A percentile compares a stretch with the other conserved stretches of the same genome.
Evolutionary conservation across 2,329 filamentous ascomycete species (phyloP).

Genomic region (Bipolaris bicolor): DNA sequence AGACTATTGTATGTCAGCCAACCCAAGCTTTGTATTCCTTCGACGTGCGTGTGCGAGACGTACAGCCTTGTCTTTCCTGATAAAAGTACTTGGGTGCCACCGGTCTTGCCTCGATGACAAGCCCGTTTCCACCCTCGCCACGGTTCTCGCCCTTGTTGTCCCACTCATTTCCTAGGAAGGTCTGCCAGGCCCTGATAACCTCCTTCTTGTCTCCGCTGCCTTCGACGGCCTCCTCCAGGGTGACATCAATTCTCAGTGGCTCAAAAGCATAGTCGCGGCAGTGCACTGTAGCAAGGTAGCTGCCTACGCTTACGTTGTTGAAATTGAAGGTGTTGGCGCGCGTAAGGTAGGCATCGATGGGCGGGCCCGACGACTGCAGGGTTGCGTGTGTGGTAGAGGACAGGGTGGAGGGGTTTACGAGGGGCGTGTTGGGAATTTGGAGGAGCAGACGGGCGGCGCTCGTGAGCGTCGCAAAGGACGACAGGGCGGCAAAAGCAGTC

Average conservation of each 20-base stretch:
- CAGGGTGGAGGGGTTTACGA: conserved; percentile 55
- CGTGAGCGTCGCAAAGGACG: conserved; percentile 51
- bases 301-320: conserved; percentile 70
- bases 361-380: conserved; percentile 63
- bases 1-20: conserved; percentile 61
- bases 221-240: conserved; percentile 34
- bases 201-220: conserved; percentile 40
- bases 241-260: conserved; percentile 79
- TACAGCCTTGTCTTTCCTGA: conserved; percentile 75
- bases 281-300: conserved; percentile 83
- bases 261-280: conserved; percentile 76
- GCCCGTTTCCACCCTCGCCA: conserved; percentile 52
- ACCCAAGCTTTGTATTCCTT: background rate
- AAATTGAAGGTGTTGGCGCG: conserved; percentile 76
- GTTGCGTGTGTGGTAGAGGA: conserved; percentile 67
- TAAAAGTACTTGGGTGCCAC: conserved; percentile 75
- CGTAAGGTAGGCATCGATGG: conserved; percentile 68
- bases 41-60: conserved; percentile 48
- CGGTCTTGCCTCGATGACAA: conserved; percentile 65
- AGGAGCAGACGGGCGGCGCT: conserved; percentile 57
- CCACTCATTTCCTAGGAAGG: conserved; percentile 89
- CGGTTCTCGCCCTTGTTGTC: conserved; percentile 76
- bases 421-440: conserved; percentile 55
- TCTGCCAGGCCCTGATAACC: conserved; percentile 76
- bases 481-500: conserved; percentile 46